These are phyloP conservation scores for Boletus sp. DNA, from an alignment of 768 basidiomycete genomes.

Conservation along the genomic window DNA sequence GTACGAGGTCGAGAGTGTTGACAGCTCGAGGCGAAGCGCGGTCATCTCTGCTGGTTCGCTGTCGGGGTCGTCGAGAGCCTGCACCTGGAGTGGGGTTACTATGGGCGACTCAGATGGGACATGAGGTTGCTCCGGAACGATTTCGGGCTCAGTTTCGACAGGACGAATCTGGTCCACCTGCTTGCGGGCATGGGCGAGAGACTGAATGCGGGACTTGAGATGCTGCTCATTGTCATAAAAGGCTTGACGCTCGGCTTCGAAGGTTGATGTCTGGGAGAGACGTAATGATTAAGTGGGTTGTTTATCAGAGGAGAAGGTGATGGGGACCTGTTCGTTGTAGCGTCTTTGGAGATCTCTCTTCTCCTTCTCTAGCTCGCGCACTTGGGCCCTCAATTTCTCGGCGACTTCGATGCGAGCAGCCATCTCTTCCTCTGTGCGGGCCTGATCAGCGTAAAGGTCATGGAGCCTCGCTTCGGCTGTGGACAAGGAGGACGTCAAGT, in stretches of 20 bases:
- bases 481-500: constrained; percentile 59
- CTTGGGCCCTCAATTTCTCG: constrained; percentile 76
- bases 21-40: constrained; percentile 75
- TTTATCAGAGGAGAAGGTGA: constrained; percentile 13
- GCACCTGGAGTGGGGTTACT: constrained; percentile 29
- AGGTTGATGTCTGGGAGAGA: constrained; percentile 64
- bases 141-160: constrained; percentile 38
- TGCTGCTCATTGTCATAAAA: constrained; percentile 94
- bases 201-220: constrained; percentile 86
- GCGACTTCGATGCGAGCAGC: constrained; percentile 77
- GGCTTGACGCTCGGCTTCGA: constrained; percentile 88
- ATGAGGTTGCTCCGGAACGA: constrained; percentile 36
- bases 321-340: constrained; percentile 80
- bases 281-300: constrained; percentile 8
- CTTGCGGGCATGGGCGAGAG: constrained; percentile 65
- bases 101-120: constrained; percentile 23
- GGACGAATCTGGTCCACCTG: constrained; percentile 40
- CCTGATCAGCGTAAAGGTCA: constrained; percentile 79
- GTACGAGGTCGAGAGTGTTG: constrained; percentile 83
- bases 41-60: constrained; percentile 87
- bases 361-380: constrained; percentile 86
- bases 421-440: constrained; percentile 77
- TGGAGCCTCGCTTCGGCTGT: constrained; percentile 68
- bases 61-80: constrained; percentile 60
- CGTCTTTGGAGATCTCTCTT: constrained; percentile 77